Percentiles rank a stretch among this genome's conserved stretches.
These are phyloP conservation scores for Geotrichum reessii DNA, from an alignment of 1,139 yeast species.

Conservation along the genomic window DNA sequence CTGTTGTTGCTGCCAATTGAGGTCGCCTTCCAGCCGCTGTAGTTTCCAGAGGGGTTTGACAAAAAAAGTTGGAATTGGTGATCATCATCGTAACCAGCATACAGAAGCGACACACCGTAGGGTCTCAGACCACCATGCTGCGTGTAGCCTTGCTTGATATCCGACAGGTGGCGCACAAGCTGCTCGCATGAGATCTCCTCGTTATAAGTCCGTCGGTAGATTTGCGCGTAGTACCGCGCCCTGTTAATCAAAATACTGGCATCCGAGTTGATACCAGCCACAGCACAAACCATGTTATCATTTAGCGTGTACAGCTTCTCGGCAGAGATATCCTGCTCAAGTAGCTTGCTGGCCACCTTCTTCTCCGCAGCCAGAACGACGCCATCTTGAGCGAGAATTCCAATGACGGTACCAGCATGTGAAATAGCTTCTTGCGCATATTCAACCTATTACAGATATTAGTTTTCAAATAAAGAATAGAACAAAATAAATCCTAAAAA, in stretches of 20 bases:
- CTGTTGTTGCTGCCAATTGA: constrained; percentile 94
- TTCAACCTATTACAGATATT: constrained; percentile 50
- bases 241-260: constrained; percentile 86
- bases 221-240: constrained; percentile 83
- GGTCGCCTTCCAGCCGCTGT: constrained; percentile 98
- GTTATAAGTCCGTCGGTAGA: constrained; percentile 74
- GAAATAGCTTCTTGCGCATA: constrained; percentile 96
- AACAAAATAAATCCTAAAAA: not conserved
- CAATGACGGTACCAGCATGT: constrained; percentile 97
- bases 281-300: constrained; percentile 81
- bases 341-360: constrained; percentile 83
- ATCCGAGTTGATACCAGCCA: constrained; percentile 97
- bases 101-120: constrained; percentile 92
- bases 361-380: constrained; percentile 95
- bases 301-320: constrained; percentile 86
- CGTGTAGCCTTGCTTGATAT: constrained; percentile 94
- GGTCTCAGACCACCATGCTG: constrained; percentile 99
- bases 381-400: constrained; percentile 86
- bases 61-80: constrained; percentile 90
- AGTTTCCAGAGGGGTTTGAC: constrained; percentile 95
- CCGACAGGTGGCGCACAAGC: constrained; percentile 83
- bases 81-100: constrained; percentile 91
- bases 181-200: constrained; percentile 91
- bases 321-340: constrained; percentile 89
- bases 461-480: not conserved